Evolutionary conservation across 148 eudicot species (phyloP).

Genomic region (Chenopodium quinoa): DNA sequence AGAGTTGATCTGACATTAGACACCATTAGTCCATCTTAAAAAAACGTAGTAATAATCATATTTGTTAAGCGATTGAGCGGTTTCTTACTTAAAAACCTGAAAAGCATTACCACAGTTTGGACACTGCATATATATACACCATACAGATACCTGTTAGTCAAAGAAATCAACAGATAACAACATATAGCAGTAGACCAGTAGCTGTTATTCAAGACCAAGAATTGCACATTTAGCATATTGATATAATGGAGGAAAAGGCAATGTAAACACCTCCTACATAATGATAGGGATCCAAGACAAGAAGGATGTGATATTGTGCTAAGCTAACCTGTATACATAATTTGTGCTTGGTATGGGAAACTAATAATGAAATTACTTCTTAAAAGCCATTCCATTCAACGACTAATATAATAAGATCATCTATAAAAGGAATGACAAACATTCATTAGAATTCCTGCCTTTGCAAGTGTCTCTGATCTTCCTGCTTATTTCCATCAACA

Average conservation of each 20-base stretch:
- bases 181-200: background rate
- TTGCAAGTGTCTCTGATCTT: background rate
- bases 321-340: background rate
- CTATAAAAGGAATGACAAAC: background rate
- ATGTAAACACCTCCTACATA: background rate
- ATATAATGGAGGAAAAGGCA: background rate
- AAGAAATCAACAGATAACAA: background rate
- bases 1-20: slow-evolving; percentile 58
- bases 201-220: background rate
- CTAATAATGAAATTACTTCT: background rate
- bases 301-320: background rate
- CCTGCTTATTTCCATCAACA: background rate
- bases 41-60: slow-evolving; percentile 5
- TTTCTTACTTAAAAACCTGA: slow-evolving; percentile 78
- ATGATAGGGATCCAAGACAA: background rate
- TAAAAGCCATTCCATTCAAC: background rate
- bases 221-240: background rate
- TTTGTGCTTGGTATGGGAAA: background rate
- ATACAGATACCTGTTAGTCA: slow-evolving; percentile 17
- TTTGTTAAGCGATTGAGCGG: slow-evolving; percentile 10
- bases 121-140: slow-evolving; percentile 56
- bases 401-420: background rate
- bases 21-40: slow-evolving; percentile 1
- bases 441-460: background rate
- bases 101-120: slow-evolving; percentile 87